phyloP scores from a whole-genome alignment of 768 basidiomycete species.

The Amanita fuliginea region DNA sequence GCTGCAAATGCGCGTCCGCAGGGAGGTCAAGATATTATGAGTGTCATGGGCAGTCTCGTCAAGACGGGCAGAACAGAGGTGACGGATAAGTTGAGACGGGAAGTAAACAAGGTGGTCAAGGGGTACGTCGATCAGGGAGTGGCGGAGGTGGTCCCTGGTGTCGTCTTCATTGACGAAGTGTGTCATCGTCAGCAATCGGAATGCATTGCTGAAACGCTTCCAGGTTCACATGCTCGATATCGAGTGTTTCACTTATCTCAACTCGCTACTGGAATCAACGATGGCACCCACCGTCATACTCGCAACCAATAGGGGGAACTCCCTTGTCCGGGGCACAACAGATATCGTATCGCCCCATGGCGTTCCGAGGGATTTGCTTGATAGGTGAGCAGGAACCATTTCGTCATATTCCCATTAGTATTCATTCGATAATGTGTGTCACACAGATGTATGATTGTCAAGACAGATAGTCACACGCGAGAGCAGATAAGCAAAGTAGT shows the following conservation, averaged over 20 bases:
- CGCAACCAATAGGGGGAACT: constrained; percentile 91
- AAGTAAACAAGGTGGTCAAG: constrained; percentile 97
- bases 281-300: constrained; percentile 98
- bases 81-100: constrained; percentile 88
- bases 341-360: constrained; percentile 92
- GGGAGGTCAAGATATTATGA: constrained; percentile 98
- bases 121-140: constrained; percentile 97
- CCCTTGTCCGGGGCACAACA: constrained; percentile 85
- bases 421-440: constrained; percentile 6
- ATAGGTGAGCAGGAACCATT: constrained; percentile 45
- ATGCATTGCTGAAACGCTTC: background rate
- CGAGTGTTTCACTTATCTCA: constrained; percentile 98
- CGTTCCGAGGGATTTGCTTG: constrained; percentile 85
- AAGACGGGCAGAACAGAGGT: constrained; percentile 93
- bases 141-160: constrained; percentile 95
- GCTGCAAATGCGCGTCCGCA: constrained; percentile 94
- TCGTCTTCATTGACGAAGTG: constrained; percentile 98
- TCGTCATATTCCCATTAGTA: constrained; percentile 1
- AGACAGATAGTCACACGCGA: constrained; percentile 73
- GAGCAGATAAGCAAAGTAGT: constrained; percentile 84
- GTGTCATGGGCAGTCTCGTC: constrained; percentile 86
- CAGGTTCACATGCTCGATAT: constrained; percentile 99
- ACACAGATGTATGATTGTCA: constrained; percentile 83
- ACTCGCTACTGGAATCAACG: constrained; percentile 87
- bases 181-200: constrained; percentile 11